Percentiles rank a stretch among this genome's conserved stretches.
phyloP scores from a whole-genome alignment of 2,329 filamentous ascomycete genomes.

The Juglanconis juglandina region DNA sequence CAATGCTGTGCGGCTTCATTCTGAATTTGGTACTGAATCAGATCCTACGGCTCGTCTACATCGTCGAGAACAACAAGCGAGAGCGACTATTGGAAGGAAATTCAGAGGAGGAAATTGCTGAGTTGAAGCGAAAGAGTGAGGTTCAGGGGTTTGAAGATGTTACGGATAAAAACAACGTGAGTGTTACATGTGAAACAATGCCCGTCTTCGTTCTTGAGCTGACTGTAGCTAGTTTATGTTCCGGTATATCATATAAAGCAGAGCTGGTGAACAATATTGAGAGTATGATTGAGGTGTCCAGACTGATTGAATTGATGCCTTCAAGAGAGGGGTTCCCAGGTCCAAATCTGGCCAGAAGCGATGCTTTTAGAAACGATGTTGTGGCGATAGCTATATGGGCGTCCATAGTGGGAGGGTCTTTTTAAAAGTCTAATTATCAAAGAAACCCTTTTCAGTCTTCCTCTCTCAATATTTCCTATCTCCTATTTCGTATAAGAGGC shows the following conservation, averaged over 20 bases:
- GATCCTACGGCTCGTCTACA: slow-evolving; percentile 25
- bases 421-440: no score
- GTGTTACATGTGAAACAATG: not conserved
- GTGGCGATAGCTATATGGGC: no score
- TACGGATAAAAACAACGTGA: slow-evolving; percentile 32
- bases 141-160: slow-evolving; percentile 36
- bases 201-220: not conserved
- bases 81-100: slow-evolving; percentile 26
- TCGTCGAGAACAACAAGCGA: slow-evolving; percentile 30
- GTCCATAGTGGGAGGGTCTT: no score
- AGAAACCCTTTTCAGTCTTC: no score
- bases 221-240: not conserved
- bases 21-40: slow-evolving; percentile 29
- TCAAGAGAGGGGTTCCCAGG: no score
- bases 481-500: no score
- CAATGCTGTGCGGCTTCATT: slow-evolving; percentile 28
- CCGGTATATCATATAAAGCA: not conserved
- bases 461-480: no score
- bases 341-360: no score
- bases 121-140: slow-evolving; percentile 28
- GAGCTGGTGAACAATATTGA: not conserved
- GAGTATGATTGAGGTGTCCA: no score
- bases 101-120: slow-evolving; percentile 29
- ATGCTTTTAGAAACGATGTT: no score
- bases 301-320: no score